Evolutionary conservation across 2,329 filamentous ascomycete genomes (phyloP), one percentile per base, ranked within the genome.

Genomic region (Sphaerulina populicola): DNA sequence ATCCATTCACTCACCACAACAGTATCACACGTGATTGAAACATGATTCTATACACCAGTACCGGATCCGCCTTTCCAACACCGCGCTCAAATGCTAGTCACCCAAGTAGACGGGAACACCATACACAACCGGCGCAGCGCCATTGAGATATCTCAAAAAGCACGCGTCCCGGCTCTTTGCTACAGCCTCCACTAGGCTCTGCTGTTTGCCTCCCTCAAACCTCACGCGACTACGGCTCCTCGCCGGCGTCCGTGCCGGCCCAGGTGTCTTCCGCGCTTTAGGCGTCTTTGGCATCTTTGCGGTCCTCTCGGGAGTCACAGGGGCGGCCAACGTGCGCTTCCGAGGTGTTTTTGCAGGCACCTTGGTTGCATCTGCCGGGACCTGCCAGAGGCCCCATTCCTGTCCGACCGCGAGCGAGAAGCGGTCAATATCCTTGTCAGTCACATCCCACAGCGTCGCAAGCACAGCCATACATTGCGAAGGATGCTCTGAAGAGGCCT

Each of bases 401-500:
- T 93, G 86, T 66, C 95, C 86, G 2, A 86, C 74, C 23, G 78
- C 76, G 31, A 84, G 81, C 0, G 90, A 86, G 68, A 95, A 94
- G 14, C 90, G 85, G 72, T 98, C 94, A 67, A 96, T 95, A 68
- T 98, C 93, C 63, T 87, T 87, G 67, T 98, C 93, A 8, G 93
- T 98, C 44, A 98, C 93, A 68, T 98, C 93, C 93, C 93, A 98
- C 35, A 98, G 75, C 12, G 90, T 96, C 41, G 89, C 93, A 2
- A 97, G 82, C 8, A 97, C 81, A 0, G 91, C 89, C 3, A 89
- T 60, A 65, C 72, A 61, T 52, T 59, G 64, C 11, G 51, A 45
- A 33, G 50, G 44, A 27, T 41, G 37, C 9, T 43, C 39, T 11
- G 37, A 37, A 9, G 47, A 31, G 14, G 12, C 50, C 14, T 29